Evolutionary conservation across 2,329 filamentous ascomycete species (phyloP), one percentile per base, ranked within the genome.

Genomic region (Fusarium robinianum): DNA sequence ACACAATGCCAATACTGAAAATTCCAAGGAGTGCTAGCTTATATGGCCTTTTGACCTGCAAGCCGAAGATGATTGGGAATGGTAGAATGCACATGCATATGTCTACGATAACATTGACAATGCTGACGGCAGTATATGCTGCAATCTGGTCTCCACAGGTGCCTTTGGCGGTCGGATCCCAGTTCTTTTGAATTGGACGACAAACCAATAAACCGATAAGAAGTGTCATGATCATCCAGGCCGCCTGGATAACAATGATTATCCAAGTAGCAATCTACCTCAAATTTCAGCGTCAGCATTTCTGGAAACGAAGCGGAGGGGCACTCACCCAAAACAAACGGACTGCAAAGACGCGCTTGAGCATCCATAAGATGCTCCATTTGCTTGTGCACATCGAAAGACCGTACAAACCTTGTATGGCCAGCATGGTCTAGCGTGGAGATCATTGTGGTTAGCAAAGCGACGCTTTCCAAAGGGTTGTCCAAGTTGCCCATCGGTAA

Each of bases 61-160:
- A 56, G 17, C 55, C 58, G 52, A 65, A 66, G 9, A 73, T 62
- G 31, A 64, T 68, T n/a, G 63, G 64, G 4, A 73, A 51, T 10
- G 70, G 69, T 15, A 73, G 58, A 14, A 67, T 26, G 32, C 72
- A 58, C 43, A 73, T 70, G 29, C 65, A 51, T 7, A 70, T 46
- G 45, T 73, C 70, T 11, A 67, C 64, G 11, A 68, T 49, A 34
- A 72, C 67, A 46, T 72, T 72, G 49, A 71, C 65, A 4, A 66
- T 63, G 12, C 68, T 68, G 37, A 69, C 68, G 19, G 65, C 68
- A 23, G 70, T 68, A 40, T 68, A 72, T 12, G 64, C 64, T 6
- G 64, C 63, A 24, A 66, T 62, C 29, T 69, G 61, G 45, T 69
- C 62, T 15, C 68, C 68, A 36, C 70, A 73, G 4, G 58, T 63